A percentile compares a stretch with the other conserved stretches of the same genome.
phyloP scores from a whole-genome alignment of 164 flowering plant species.

The Piper betle region DNA sequence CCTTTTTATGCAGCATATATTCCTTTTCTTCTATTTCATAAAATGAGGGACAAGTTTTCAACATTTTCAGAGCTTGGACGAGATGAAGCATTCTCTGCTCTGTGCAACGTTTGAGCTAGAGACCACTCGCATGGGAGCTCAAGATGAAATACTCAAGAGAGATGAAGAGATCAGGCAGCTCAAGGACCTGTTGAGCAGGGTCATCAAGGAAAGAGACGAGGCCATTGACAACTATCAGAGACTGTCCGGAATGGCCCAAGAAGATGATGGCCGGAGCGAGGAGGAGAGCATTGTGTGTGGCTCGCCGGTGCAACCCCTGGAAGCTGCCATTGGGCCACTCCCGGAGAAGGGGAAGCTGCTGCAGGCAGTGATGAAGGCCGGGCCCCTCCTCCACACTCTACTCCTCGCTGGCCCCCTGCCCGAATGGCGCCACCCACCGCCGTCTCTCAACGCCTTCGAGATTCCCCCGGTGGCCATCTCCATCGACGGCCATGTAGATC shows the following conservation, averaged over 20 bases:
- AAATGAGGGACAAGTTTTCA: neutral
- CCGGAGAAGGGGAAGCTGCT: constrained; percentile 72
- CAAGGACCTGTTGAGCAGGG: constrained; percentile 27
- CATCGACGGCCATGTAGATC: too few relatives aligned
- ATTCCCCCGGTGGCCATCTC: constrained; percentile 32
- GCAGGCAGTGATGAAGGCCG: constrained; percentile 63
- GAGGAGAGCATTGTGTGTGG: constrained; percentile 16
- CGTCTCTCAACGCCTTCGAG: constrained; percentile 19
- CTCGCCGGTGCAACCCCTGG: constrained; percentile 21
- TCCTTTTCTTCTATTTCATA: too few relatives aligned
- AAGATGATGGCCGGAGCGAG: constrained; percentile 1
- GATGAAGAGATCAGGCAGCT: constrained; percentile 32
- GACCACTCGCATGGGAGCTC: constrained; percentile 30
- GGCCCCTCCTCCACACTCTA: constrained; percentile 68
- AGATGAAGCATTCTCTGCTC: constrained; percentile 41
- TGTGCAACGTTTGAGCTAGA: constrained; percentile 41
- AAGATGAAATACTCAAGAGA: constrained; percentile 33
- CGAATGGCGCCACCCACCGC: constrained; percentile 63
- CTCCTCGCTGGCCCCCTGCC: constrained; percentile 74
- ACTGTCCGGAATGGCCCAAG: constrained; percentile 14
- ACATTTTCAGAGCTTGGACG: constrained; percentile 31
- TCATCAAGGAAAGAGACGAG: constrained; percentile 63
- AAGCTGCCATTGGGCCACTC: constrained; percentile 31
- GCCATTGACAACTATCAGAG: constrained; percentile 44
- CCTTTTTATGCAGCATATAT: too few relatives aligned